Base-by-base conservation (phyloP, 108 stramenopile genomes). In the Fragilaria crotonensis region DNA sequence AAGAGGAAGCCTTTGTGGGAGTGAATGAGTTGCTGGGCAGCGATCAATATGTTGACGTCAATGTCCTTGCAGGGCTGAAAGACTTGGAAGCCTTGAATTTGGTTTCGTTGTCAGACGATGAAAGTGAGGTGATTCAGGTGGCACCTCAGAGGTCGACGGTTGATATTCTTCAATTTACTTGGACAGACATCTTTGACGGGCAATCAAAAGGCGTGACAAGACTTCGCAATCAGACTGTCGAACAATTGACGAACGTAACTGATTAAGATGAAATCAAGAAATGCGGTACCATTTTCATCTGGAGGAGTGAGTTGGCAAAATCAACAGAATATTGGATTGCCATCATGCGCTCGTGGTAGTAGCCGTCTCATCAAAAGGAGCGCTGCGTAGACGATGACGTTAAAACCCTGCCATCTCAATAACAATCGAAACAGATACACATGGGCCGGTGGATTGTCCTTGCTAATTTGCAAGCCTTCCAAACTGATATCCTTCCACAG, bases 401-500 rank as follows among this genome's bases (percentile, higher is more conserved):
- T 86, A 36, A 86, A 86, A 1, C 63, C 27, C 18, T 78, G 71
- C 85, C 85, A 86, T 63, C 76, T 63, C 67, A 59, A 83, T n/a
- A 86, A 58, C 23, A 86, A 54, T 30, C 81, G 70, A 60, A 55
- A 72, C 19, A 86, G 29, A 57, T 79, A 83, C 4, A 70, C 14
- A 33, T 20, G 48, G 47, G 46, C 45, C 28, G 73, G 36, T 28
- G 81, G 78, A 51, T 67, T 53, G 55, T 79, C 81, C 18, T 62
- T 53, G n/a, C 65, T 73, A 57, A 87, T 81, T 60, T 72, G 80
- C 23, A 87, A 45, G 44, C 65, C 76, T 33, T 47, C 14, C 30
- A 83, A 65, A 14, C 60, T 57, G 26, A 87, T 83, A 45, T 87
- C 85, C 44, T 71, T 72, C 85, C 85, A 87, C 1, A 87, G 62